Evolutionary conservation across 805 yeast species (phyloP), one percentile per base, ranked within the genome.

Genomic region (Monosporozyma siamensis): DNA sequence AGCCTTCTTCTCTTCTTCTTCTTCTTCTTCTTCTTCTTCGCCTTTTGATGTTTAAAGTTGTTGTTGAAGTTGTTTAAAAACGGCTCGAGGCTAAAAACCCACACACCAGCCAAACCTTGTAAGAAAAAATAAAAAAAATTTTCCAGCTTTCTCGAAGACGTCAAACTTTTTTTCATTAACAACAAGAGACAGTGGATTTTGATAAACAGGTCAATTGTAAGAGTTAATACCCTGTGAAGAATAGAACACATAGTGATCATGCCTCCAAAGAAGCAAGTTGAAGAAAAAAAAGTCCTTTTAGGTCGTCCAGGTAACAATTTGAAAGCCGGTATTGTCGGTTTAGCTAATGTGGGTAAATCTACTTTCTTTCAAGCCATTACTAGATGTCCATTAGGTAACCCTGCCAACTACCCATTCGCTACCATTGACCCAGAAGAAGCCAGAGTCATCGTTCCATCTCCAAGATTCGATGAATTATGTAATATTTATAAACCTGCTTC

Each of bases 351-450:
- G 46, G 90, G 90, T 54, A 82, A 82, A 56, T 78, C 86, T 11
- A 82, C 89, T 6, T 81, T 82, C 59, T 82, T 82, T 70, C 89
- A 82, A 65, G 86, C 88, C 40, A 78, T 82, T 52, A 82, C 90
- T 52, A 81, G 56, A 72, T 79, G 65, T 75, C 79, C 66, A 59
- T 72, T 69, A 75, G 83, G 70, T 52, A 78, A 67, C 63, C 89
- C 90, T 46, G 88, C 87, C 44, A 82, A 82, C 61, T 82, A 82
- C 56, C 90, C 90, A 15, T 82, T 81, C 57, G 89, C 89, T 40
- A 82, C 90, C 32, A 88, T 88, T 67, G 96, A 90, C 55, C 97
- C 98, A 42, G 97, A 92, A 70, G 96, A 90, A 70, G 96, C 97
- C 38, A 79, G 95, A 63, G 95, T 90, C 43, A 78, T 80, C 52